These are phyloP conservation scores for Oryza glumipatula DNA, from an alignment of 176 grass and related monocot species.

Conservation along the genomic window DNA sequence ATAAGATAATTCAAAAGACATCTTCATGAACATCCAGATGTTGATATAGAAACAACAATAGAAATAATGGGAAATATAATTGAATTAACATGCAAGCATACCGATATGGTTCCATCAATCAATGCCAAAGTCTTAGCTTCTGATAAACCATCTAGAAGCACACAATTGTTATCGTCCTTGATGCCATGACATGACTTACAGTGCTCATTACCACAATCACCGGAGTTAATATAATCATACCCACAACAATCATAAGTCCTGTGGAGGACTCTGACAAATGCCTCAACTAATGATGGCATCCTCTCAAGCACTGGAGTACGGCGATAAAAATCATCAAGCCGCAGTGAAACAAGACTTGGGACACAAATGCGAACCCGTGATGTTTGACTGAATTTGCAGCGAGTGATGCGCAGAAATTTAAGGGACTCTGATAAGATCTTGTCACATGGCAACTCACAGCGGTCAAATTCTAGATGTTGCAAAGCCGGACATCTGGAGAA, in stretches of 20 bases:
- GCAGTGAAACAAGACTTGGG: neutral
- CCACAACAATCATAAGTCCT: neutral
- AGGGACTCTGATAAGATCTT: neutral
- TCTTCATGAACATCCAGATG: neutral
- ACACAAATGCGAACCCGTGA: neutral
- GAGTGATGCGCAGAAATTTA: neutral
- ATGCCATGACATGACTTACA: neutral
- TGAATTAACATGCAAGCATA: neutral
- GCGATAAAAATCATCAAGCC: neutral
- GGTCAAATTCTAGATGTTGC: neutral
- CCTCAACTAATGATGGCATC: neutral
- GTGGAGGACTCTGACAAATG: neutral
- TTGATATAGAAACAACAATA: neutral
- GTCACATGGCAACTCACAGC: neutral
- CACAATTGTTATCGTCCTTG: neutral
- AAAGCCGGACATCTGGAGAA: conserved; percentile 17
- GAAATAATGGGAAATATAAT: neutral
- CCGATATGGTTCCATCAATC: neutral
- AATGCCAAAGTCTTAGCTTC: neutral
- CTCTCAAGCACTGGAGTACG: neutral
- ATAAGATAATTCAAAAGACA: neutral
- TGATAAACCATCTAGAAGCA: neutral
- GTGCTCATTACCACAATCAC: neutral
- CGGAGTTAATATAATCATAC: neutral
- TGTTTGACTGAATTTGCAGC: neutral